These are phyloP conservation scores for Lepraria neglecta DNA, from an alignment of 495 filamentous ascomycete genomes.

Conservation along the genomic window DNA sequence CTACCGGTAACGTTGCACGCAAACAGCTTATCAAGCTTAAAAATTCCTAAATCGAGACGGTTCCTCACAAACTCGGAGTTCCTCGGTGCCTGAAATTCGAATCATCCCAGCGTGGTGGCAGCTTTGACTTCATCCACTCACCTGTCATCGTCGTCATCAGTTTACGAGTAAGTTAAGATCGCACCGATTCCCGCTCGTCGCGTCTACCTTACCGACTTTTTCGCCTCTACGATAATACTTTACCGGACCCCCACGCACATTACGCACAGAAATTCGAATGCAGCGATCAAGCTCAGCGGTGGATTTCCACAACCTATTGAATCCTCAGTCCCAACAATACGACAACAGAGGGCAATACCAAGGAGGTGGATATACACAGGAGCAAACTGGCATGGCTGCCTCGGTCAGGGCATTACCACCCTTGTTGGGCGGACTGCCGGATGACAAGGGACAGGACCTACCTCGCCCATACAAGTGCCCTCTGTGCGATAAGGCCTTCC, in stretches of 20 bases:
- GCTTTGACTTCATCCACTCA: background rate
- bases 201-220: conserved; percentile 5
- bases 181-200: conserved; percentile 20
- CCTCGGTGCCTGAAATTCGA: background rate
- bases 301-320: conserved; percentile 75
- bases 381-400: conserved; percentile 57
- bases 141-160: background rate
- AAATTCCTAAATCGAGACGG: no score
- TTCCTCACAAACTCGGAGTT: conserved; percentile 2
- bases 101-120: background rate
- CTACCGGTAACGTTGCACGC: no score
- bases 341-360: conserved; percentile 15
- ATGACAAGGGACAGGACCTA: conserved; percentile 65
- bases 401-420: conserved; percentile 62
- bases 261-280: conserved; percentile 39
- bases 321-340: conserved; percentile 43
- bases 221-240: background rate
- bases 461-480: conserved; percentile 98
- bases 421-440: conserved; percentile 56
- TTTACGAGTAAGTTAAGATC: conserved; percentile 13
- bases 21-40: no score
- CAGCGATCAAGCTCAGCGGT: conserved; percentile 63
- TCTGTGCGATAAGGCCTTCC: conserved; percentile 97
- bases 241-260: conserved; percentile 17
- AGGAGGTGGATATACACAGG: conserved; percentile 27